phyloP scores from a whole-genome alignment of 306 rosid genomes.

The Phaseolus lunatus region DNA sequence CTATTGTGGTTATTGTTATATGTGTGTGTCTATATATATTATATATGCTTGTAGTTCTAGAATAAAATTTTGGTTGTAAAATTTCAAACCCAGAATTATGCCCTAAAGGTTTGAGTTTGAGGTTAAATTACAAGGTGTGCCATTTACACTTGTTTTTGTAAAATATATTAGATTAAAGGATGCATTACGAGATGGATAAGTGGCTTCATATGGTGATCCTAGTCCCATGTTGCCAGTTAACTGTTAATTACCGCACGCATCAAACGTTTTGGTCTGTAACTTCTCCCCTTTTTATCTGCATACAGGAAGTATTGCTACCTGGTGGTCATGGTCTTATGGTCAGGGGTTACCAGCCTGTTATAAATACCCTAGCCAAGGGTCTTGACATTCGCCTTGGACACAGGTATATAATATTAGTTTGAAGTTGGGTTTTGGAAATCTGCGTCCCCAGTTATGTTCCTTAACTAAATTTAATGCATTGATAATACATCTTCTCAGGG shows the following conservation, averaged over 20 bases:
- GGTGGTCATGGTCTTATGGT: slow-evolving; percentile 99
- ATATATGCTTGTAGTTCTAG: neutral
- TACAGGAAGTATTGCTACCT: slow-evolving; percentile 92
- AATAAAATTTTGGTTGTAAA: neutral
- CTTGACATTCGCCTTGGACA: slow-evolving; percentile 88
- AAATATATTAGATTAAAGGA: slow-evolving; percentile 28
- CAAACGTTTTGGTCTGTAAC: neutral
- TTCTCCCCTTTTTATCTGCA: slow-evolving; percentile 35
- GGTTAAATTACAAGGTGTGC: slow-evolving; percentile 17
- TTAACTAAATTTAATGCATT: slow-evolving; percentile 34
- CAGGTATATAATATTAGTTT: slow-evolving; percentile 56
- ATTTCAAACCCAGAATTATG: slow-evolving; percentile 1
- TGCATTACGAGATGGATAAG: slow-evolving; percentile 13
- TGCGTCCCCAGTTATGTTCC: slow-evolving; percentile 19
- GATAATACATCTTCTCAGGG: slow-evolving; percentile 65
- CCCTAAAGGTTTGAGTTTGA: slow-evolving; percentile 19
- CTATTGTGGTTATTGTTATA: neutral
- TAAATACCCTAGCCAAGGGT: slow-evolving; percentile 95
- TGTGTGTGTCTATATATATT: neutral
- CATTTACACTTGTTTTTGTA: slow-evolving; percentile 2
- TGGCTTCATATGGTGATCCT: slow-evolving; percentile 33
- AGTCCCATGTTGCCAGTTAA: neutral
- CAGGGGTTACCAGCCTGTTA: slow-evolving; percentile 91
- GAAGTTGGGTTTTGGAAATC: slow-evolving; percentile 3
- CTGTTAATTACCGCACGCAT: neutral